These are phyloP conservation scores for Pneumocystis oryctolagi DNA, from an alignment of 1,139 yeast species.

Conservation along the genomic window DNA sequence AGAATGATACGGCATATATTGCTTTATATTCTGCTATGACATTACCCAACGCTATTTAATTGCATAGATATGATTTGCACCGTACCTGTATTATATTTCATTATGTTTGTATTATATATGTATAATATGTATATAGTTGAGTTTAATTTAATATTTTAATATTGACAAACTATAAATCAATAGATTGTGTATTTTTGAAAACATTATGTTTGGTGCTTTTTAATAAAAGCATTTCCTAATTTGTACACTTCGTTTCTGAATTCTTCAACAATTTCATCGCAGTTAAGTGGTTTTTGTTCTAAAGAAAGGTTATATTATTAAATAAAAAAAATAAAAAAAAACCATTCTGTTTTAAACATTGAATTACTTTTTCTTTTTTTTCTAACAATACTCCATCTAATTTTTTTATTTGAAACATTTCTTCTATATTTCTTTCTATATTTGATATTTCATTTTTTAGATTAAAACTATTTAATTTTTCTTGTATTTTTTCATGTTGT, in stretches of 20 bases:
- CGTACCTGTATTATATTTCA: neutral
- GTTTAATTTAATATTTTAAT: neutral
- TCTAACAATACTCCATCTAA: slow-evolving; percentile 27
- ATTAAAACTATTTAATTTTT: slow-evolving; percentile 8
- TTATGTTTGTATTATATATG: neutral
- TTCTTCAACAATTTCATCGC: slow-evolving; percentile 71
- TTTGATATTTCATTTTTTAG: slow-evolving; percentile 30
- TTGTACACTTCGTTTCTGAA: slow-evolving; percentile 34
- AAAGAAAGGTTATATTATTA: neutral
- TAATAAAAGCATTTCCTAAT: neutral
- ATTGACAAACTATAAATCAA: neutral
- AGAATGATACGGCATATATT: slow-evolving; percentile 86
- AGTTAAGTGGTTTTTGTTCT: slow-evolving; percentile 51
- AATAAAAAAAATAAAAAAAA: neutral
- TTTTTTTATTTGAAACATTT: slow-evolving; percentile 26
- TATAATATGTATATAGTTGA: neutral
- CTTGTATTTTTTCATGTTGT: slow-evolving; percentile 25
- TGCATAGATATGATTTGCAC: neutral
- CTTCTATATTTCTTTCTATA: slow-evolving; percentile 28
- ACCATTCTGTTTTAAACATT: slow-evolving; percentile 37
- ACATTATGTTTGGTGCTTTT: neutral
- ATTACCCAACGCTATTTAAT: slow-evolving; percentile 16
- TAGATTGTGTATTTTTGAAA: neutral
- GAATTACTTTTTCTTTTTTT: slow-evolving; percentile 44
- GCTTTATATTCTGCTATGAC: slow-evolving; percentile 73